Evolutionary conservation across 2,329 filamentous ascomycete genomes (phyloP).

Genomic region (Monilinia laxa): DNA sequence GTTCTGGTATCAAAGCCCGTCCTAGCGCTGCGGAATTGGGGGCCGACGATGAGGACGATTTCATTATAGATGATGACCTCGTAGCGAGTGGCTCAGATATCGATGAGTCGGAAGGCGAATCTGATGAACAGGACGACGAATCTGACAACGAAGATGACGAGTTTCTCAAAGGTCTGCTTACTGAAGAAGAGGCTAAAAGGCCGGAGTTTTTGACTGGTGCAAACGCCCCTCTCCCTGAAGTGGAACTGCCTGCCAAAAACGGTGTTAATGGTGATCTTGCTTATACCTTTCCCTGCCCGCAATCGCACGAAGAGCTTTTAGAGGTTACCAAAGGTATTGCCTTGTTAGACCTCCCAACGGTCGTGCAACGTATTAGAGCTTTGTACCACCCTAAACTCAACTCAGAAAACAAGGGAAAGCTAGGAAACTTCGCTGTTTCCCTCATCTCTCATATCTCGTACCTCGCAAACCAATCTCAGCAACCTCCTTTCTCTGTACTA

Average conservation of each 20-base stretch:
- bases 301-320: slow-evolving; percentile 72
- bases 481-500: slow-evolving; percentile 63
- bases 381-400: slow-evolving; percentile 89
- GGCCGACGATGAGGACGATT: slow-evolving; percentile 93
- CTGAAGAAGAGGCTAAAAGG: slow-evolving; percentile 55
- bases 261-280: slow-evolving; percentile 59
- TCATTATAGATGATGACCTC: slow-evolving; percentile 84
- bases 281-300: slow-evolving; percentile 83
- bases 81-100: slow-evolving; percentile 76
- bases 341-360: slow-evolving; percentile 66
- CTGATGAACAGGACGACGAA: slow-evolving; percentile 44
- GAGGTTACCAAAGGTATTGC: slow-evolving; percentile 61
- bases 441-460: slow-evolving; percentile 63
- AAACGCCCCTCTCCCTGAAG: slow-evolving; percentile 47
- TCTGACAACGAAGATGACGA: slow-evolving; percentile 60
- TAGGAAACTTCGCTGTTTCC: slow-evolving; percentile 64
- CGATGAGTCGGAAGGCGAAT: slow-evolving; percentile 55
- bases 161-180: slow-evolving; percentile 68
- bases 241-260: slow-evolving; percentile 42
- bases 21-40: slow-evolving; percentile 55
- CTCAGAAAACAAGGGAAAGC: slow-evolving; percentile 79
- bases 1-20: slow-evolving; percentile 56
- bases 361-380: slow-evolving; percentile 86
- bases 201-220: slow-evolving; percentile 50
- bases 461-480: slow-evolving; percentile 45